Conservation (phyloP, 306 rosid species). For the Trifolium repens region DNA sequence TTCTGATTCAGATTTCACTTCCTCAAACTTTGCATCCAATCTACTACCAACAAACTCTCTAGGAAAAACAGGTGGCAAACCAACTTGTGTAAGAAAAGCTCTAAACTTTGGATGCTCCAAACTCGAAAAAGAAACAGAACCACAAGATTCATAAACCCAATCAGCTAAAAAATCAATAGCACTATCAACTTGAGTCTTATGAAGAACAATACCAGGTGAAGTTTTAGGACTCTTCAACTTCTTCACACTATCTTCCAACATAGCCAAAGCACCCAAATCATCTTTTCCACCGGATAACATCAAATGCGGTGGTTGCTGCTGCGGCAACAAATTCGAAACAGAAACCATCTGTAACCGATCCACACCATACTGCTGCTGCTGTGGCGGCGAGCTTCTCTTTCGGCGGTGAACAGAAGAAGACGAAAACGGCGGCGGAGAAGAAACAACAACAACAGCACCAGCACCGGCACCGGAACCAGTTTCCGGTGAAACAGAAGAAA, state of each 20-base stretch:
- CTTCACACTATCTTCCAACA: constrained; percentile 95
- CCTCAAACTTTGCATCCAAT: constrained; percentile 69
- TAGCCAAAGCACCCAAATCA: constrained; percentile 86
- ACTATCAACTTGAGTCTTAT: constrained; percentile 65
- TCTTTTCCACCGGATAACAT: constrained; percentile 91
- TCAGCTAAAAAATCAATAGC: constrained; percentile 79
- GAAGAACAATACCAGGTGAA: constrained; percentile 72
- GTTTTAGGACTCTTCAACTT: constrained; percentile 93
- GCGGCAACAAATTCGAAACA: constrained; percentile 46
- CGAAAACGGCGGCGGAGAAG: not conserved
- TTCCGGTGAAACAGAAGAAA: constrained; percentile 72
- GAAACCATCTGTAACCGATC: constrained; percentile 51
- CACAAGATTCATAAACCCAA: constrained; percentile 88
- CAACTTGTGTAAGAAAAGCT: constrained; percentile 82
- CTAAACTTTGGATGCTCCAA: constrained; percentile 84
- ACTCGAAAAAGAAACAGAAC: constrained; percentile 78
- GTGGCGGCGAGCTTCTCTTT: constrained; percentile 61
- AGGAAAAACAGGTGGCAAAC: constrained; percentile 65
- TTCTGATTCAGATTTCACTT: constrained; percentile 77
- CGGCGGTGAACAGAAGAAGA: constrained; percentile 46
- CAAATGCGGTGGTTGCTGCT: constrained; percentile 63
- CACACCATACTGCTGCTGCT: constrained; percentile 16
- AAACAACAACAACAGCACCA: constrained; percentile 26
- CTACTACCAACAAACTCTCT: constrained; percentile 63
- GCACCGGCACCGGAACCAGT: constrained; percentile 37